Evolutionary conservation across 768 basidiomycete genomes (phyloP), one percentile per base, ranked within the genome.

Genomic region (Xerocomellus amylosporus): DNA sequence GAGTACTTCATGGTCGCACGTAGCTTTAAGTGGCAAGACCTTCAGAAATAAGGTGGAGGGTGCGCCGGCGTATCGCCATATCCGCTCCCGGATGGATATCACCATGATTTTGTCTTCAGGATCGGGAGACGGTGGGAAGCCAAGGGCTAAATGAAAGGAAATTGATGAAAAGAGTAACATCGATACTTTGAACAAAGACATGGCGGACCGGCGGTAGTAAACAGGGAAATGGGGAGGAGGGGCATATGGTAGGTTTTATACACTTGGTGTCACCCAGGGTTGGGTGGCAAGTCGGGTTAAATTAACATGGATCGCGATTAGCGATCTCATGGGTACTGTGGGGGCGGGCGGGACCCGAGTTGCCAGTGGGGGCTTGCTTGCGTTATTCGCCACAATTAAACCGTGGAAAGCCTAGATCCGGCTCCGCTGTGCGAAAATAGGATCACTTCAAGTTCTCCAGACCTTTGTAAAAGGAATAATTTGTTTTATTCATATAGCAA

Each of bases 141-240:
- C 15, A 8, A 58, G 43, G 22, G 45, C 53, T 8, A 53, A 4
- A 17, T 62, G 53, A 15, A 40, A 62, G 13, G 34, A 53, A 2
- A 49, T 7, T 0, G 61, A 51, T 9, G 60, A 62, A 4, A 31
- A 12, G 5, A 62, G 12, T 2, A 62, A 24, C 2, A 62, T 24
- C 4, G 53, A 26, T 0, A 62, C 6, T 8, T 62, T 55, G 39
- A 51, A 7, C 13, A 59, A 1, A 0, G 60, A 53, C 60, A 62
- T 61, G 31, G 37, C n/a, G n/a, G n/a, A n/a, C n/a, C n/a, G n/a
- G n/a, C 10, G 26, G 15, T 2, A 26, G 40, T 50, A 6, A 24
- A 6, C 2, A 14, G 33, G 8, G 30, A 20, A 30, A 22, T 12
- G n/a, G 9, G 14, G 17, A 3, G 24, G 49, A 12, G 0, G 2